These are phyloP conservation scores for Aspergillus cristatus DNA, from an alignment of 495 filamentous ascomycete genomes.

Conservation along the genomic window DNA sequence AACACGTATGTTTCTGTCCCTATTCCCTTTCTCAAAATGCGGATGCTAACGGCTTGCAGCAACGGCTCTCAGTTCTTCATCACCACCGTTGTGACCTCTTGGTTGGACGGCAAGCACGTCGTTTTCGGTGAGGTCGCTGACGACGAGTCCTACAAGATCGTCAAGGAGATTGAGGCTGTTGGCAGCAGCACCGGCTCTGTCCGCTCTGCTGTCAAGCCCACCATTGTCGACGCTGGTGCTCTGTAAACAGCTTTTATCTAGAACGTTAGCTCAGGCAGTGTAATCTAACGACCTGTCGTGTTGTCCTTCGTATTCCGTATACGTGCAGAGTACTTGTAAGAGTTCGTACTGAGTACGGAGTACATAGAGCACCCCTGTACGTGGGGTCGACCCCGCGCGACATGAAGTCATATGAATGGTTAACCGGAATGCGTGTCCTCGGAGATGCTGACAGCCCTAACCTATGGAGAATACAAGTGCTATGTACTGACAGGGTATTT, in stretches of 20 bases:
- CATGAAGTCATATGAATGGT: too few species aligned
- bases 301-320: too few species aligned
- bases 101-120: constrained; percentile 95
- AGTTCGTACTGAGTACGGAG: too few species aligned
- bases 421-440: too few species aligned
- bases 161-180: constrained; percentile 65
- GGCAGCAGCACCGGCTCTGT: constrained; percentile 54
- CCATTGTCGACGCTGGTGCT: constrained; percentile 53
- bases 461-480: too few species aligned
- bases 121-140: constrained; percentile 92
- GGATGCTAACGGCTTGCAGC: constrained; percentile 33
- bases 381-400: too few species aligned
- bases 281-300: too few species aligned
- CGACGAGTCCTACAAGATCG: constrained; percentile 49
- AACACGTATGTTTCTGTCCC: constrained; percentile 49
- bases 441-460: too few species aligned
- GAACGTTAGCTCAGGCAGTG: neutral
- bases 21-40: constrained; percentile 3
- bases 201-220: constrained; percentile 54
- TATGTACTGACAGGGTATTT: too few species aligned
- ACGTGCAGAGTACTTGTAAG: too few species aligned
- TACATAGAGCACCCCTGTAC: too few species aligned
- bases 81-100: constrained; percentile 83
- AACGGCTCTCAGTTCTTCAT: constrained; percentile 99
- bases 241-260: constrained; percentile 27